Conservation (phyloP, 1,139 yeast species). For the Debaryomyces singareniensis region DNA sequence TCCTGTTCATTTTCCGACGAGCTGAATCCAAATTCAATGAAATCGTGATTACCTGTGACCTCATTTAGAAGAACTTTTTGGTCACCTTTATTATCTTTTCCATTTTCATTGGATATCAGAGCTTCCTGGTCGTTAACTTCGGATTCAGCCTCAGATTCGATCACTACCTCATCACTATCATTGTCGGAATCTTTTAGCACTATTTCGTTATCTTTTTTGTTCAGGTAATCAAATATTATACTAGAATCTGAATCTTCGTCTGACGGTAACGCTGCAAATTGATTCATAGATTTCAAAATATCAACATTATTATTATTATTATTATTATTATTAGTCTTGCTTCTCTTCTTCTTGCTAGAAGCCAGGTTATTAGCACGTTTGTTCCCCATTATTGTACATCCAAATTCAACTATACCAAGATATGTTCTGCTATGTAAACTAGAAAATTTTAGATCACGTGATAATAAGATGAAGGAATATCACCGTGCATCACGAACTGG, state of each 20-base stretch:
- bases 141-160: conserved; percentile 26
- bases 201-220: conserved; percentile 13
- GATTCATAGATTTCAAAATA: conserved; percentile 10
- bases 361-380: conserved; percentile 15
- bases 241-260: conserved; percentile 18
- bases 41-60: conserved; percentile 47
- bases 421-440: not conserved
- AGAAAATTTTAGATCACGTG: conserved; percentile 3
- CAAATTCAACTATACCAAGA: not conserved
- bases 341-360: conserved; percentile 12
- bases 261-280: conserved; percentile 14
- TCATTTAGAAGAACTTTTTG: conserved; percentile 15
- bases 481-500: too few relatives aligned
- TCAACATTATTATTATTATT: too few relatives aligned
- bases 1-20: conserved; percentile 37
- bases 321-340: conserved; percentile 12
- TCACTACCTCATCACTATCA: conserved; percentile 23
- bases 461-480: too few relatives aligned
- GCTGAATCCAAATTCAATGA: conserved; percentile 54
- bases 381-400: conserved; percentile 9
- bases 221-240: conserved; percentile 15
- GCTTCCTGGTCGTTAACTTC: conserved; percentile 17
- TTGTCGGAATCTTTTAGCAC: conserved; percentile 21
- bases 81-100: conserved; percentile 8
- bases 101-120: conserved; percentile 9